Conservation (phyloP, 2,329 filamentous ascomycete genomes). For the Pezicula radicicola region DNA sequence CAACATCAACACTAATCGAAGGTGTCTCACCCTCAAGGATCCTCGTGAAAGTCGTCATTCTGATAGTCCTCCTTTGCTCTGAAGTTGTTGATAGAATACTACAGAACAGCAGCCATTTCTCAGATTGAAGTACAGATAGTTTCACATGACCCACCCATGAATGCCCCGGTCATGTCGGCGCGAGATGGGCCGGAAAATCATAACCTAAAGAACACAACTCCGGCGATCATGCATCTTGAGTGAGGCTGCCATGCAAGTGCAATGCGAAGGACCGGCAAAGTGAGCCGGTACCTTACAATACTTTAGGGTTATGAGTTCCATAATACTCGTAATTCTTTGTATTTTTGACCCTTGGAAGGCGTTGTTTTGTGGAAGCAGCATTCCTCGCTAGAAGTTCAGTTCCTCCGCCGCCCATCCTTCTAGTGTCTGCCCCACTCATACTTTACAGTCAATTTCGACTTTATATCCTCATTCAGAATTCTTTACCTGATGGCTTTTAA, state of each 20-base stretch:
- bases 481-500: too few relatives aligned
- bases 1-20: conserved; percentile 62
- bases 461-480: too few relatives aligned
- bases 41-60: conserved; percentile 72
- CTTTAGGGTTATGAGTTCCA: too few relatives aligned
- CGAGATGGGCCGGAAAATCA: background rate
- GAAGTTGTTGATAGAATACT: background rate
- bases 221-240: background rate
- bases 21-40: conserved; percentile 58
- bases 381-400: too few relatives aligned
- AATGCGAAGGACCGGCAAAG: background rate
- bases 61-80: background rate
- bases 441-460: too few relatives aligned
- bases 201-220: background rate
- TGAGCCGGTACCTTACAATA: too few relatives aligned
- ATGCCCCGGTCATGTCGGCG: background rate
- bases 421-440: too few relatives aligned
- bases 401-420: too few relatives aligned
- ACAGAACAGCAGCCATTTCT: background rate
- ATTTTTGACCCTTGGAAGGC: too few relatives aligned
- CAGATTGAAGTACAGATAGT: background rate
- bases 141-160: background rate
- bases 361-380: too few relatives aligned
- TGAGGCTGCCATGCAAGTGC: background rate
- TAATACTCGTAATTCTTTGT: too few relatives aligned